Evolutionary conservation across 495 filamentous ascomycete genomes (phyloP).

Genomic region (Tuber umbilicatum): DNA sequence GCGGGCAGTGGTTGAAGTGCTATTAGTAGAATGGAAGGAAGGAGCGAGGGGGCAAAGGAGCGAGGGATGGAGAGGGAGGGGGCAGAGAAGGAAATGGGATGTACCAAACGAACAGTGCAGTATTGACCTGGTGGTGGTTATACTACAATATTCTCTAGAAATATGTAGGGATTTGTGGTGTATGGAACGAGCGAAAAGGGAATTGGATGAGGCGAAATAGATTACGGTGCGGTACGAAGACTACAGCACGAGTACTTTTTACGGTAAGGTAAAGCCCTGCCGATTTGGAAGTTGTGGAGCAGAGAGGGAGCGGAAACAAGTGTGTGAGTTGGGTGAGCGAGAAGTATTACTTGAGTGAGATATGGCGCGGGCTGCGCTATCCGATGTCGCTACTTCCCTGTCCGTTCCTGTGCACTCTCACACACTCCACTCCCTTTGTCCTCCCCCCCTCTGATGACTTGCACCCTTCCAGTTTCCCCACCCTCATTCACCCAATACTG

Average conservation of each 20-base stretch:
- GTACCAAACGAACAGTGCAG: neutral
- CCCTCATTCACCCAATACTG: neutral
- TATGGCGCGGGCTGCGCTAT: constrained; percentile 36
- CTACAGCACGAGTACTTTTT: constrained; percentile 7
- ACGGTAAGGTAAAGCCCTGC: constrained; percentile 2
- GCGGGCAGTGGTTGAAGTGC: neutral
- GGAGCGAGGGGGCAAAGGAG: neutral
- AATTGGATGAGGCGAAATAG: constrained; percentile 8
- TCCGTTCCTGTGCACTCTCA: neutral
- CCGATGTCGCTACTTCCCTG: constrained; percentile 25
- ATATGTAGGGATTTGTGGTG: neutral
- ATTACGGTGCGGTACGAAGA: constrained; percentile 3
- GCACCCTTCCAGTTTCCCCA: neutral
- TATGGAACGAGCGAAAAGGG: neutral
- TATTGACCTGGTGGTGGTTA: neutral
- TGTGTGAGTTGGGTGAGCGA: constrained; percentile 19
- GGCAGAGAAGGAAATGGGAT: neutral
- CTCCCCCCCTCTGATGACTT: neutral
- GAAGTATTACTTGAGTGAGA: constrained; percentile 34
- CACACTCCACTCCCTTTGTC: neutral
- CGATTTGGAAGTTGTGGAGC: constrained; percentile 8
- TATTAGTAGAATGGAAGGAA: neutral
- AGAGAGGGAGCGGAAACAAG: constrained; percentile 11
- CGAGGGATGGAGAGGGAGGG: neutral
- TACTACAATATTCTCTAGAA: neutral